Evolutionary conservation across 2,329 filamentous ascomycete species (phyloP).

Genomic region (Penicillium frequentans): DNA sequence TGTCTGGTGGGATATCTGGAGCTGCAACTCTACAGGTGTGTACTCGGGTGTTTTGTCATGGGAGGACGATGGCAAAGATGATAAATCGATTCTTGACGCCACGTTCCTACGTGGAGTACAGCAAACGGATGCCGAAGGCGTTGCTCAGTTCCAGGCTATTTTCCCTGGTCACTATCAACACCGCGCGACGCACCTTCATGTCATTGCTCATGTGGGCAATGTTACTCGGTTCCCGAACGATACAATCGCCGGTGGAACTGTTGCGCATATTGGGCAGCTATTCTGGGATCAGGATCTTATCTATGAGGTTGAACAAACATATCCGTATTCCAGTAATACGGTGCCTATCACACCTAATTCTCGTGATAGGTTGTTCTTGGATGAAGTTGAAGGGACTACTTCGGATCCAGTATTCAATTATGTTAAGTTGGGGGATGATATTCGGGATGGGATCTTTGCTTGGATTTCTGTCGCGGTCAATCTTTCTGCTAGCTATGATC

Average conservation of each 20-base stretch:
- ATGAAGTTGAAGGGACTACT: neutral
- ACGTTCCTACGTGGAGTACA: conserved; percentile 48
- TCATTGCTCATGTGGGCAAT: conserved; percentile 31
- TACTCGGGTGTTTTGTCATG: conserved; percentile 39
- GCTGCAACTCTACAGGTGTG: conserved; percentile 42
- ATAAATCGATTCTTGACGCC: conserved; percentile 50
- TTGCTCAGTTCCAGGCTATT: conserved; percentile 41
- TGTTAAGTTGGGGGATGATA: neutral
- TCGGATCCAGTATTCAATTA: conserved; percentile 4
- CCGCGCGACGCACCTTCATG: conserved; percentile 32
- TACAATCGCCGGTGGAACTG: conserved; percentile 47
- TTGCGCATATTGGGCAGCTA: conserved; percentile 55
- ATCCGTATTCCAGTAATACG: neutral
- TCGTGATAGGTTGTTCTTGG: neutral
- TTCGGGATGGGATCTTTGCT: conserved; percentile 1
- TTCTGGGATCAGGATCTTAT: neutral
- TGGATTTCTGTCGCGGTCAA: conserved; percentile 4
- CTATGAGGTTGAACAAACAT: neutral
- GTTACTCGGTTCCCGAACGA: conserved; percentile 27
- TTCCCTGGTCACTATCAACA: conserved; percentile 49
- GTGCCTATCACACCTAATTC: neutral
- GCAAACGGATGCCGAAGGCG: conserved; percentile 41
- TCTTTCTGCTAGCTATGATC: conserved; percentile 1
- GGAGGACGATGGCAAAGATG: conserved; percentile 42
- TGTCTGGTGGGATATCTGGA: conserved; percentile 42